Evolutionary conservation across 805 yeast species (phyloP), one percentile per base, ranked within the genome.

Genomic region (Myxozyma vanderwaltii): DNA sequence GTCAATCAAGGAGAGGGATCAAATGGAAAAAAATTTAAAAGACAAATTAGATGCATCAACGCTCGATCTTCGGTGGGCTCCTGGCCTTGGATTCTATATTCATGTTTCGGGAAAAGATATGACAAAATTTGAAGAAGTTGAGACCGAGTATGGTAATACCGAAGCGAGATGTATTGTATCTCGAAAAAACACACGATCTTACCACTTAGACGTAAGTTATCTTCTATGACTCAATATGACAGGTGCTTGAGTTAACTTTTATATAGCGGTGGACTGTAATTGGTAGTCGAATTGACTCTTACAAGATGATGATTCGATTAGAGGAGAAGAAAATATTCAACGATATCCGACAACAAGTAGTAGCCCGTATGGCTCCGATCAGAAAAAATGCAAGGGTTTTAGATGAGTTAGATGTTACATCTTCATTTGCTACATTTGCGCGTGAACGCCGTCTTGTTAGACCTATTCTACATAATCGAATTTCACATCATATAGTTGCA

Each of bases 401-500:
- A 27, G 96, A 90, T 62, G 79, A 80, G 51, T 67, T 91, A 4
- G 99, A 92, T 71, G 83, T 86, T 0, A 75, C 88, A 0, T 74
- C 84, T 12, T 86, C 96, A 0, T 88, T 94, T 72, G 86, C 96
- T 0, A 71, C 75, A 0, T 73, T 91, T 15, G 86, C 97, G 0
- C 70, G 72, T n/a, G 96, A 89, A 65, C 81, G 81, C 61, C 75
- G 81, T 33, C 77, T 91, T 48, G 83, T 81, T 0, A 75, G 89
- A 54, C 99, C 99, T 0, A 74, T 66, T 8, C 74, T 92, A 23
- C 80, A 80, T 33, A 73, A 80, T 1, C 75, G 81, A 1, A 33
- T 31, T 15, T 43, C 49, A 10, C 54, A 59, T 43, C 40, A 52
- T 29, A 81, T 91, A 8, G 68, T 69, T 1, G 81, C 77, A 0